These are phyloP conservation scores for Dothideomycetes sp. DNA, from an alignment of 2,329 filamentous ascomycete species.

Conservation along the genomic window DNA sequence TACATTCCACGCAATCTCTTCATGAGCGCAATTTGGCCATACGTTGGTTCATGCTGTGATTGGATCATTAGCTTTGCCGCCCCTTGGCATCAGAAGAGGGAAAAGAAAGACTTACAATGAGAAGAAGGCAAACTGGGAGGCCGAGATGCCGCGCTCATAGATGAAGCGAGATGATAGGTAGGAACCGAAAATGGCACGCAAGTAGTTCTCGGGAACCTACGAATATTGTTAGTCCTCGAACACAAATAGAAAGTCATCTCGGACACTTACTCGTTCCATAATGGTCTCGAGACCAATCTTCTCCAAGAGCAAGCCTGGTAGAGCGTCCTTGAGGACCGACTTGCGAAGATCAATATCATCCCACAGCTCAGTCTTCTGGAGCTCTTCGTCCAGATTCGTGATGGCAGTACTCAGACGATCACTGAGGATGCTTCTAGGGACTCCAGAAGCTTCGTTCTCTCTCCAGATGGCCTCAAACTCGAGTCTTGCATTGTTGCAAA, in stretches of 20 bases:
- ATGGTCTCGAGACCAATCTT: conserved; percentile 90
- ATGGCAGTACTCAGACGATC: conserved; percentile 88
- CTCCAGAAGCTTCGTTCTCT: conserved; percentile 74
- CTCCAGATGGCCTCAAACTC: conserved; percentile 99
- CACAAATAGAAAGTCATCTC: too few species aligned
- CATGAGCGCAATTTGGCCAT: conserved; percentile 29
- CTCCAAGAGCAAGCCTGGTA: conserved; percentile 73
- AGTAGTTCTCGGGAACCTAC: conserved; percentile 78
- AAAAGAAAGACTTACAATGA: conserved; percentile 13
- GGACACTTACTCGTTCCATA: conserved; percentile 63
- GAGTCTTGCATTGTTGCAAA: conserved; percentile 80
- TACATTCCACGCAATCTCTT: conserved; percentile 3
- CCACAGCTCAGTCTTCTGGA: conserved; percentile 91
- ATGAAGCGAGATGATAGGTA: conserved; percentile 93
- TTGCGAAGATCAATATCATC: conserved; percentile 67
- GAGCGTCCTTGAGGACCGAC: conserved; percentile 71
- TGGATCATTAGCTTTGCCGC: too few species aligned
- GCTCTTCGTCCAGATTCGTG: conserved; percentile 91
- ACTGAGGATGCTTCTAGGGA: conserved; percentile 74
- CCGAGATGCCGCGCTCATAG: conserved; percentile 85
- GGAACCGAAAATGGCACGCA: conserved; percentile 91
- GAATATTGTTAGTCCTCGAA: too few species aligned
- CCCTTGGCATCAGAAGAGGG: too few species aligned
- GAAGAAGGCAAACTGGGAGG: conserved; percentile 96
- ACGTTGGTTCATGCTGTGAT: conserved; percentile 36